Evolutionary conservation across 495 filamentous ascomycete genomes (phyloP).

Genomic region (Penicillium salamii): DNA sequence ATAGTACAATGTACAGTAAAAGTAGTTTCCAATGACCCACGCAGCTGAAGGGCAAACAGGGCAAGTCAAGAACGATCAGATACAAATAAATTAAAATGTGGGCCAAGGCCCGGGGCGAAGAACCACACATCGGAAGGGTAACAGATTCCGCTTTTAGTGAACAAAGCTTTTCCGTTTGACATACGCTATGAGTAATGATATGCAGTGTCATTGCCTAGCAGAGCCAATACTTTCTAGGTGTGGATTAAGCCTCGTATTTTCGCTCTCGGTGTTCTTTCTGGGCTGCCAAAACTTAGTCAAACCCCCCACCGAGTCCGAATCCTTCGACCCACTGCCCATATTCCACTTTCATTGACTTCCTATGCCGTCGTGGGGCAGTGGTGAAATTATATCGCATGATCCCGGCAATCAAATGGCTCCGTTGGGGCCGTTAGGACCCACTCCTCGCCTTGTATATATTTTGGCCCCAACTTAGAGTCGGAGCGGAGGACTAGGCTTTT

Average conservation of each 20-base stretch:
- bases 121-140: neutral
- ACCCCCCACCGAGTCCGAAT: neutral
- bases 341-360: neutral
- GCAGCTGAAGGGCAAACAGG: too few relatives aligned
- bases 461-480: too few relatives aligned
- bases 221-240: neutral
- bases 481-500: too few relatives aligned
- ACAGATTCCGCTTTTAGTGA: neutral
- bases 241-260: slow-evolving; percentile 9
- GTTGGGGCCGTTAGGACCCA: slow-evolving; percentile 4
- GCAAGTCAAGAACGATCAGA: neutral
- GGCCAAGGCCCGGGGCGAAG: neutral
- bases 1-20: too few relatives aligned
- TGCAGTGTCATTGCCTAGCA: neutral
- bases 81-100: neutral
- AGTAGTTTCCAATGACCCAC: too few relatives aligned
- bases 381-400: neutral
- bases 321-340: neutral
- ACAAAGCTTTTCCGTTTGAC: neutral
- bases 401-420: neutral
- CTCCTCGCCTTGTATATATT: neutral
- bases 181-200: neutral
- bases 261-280: neutral
- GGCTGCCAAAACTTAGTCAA: neutral
- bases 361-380: neutral